These are phyloP conservation scores for Apiospora arundinis DNA, from an alignment of 2,329 filamentous ascomycete species.

Conservation along the genomic window DNA sequence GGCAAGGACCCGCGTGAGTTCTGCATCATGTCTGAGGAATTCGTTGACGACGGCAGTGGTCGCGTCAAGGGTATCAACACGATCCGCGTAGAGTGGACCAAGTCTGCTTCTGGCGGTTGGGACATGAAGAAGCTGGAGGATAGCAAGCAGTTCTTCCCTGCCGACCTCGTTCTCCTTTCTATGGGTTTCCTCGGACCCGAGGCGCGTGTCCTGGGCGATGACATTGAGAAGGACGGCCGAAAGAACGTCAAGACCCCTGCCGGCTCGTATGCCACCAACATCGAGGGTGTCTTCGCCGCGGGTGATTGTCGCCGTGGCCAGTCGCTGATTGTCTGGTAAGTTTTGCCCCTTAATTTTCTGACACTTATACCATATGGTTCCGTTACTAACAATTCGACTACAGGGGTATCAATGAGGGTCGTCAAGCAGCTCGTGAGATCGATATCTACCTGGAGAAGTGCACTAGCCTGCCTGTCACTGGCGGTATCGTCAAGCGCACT, in stretches of 20 bases:
- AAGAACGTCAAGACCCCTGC: conserved; percentile 96
- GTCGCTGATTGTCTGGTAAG: conserved; percentile 93
- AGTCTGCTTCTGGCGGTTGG: conserved; percentile 87
- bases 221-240: conserved; percentile 87
- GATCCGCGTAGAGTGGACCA: conserved; percentile 94
- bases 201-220: conserved; percentile 83
- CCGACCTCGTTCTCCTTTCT: conserved; percentile 89
- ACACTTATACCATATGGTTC: not conserved
- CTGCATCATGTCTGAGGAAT: conserved; percentile 98
- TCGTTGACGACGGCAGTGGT: conserved; percentile 86
- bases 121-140: conserved; percentile 98
- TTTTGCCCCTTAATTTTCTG: not conserved
- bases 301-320: conserved; percentile 95
- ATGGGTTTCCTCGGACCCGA: conserved; percentile 98
- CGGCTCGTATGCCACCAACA: conserved; percentile 87
- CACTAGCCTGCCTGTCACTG: conserved; percentile 85
- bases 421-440: conserved; percentile 89
- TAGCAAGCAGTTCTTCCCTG: conserved; percentile 94
- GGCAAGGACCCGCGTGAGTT: conserved; percentile 96
- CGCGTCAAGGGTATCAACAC: conserved; percentile 96
- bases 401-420: conserved; percentile 96
- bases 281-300: conserved; percentile 89
- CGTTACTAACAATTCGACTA: conserved; percentile 41
- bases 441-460: conserved; percentile 84
- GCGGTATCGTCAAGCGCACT: conserved; percentile 89